Evolutionary conservation across 1,284 basidiomycete species (phyloP).

Genomic region (Tylopilus orsonianus): DNA sequence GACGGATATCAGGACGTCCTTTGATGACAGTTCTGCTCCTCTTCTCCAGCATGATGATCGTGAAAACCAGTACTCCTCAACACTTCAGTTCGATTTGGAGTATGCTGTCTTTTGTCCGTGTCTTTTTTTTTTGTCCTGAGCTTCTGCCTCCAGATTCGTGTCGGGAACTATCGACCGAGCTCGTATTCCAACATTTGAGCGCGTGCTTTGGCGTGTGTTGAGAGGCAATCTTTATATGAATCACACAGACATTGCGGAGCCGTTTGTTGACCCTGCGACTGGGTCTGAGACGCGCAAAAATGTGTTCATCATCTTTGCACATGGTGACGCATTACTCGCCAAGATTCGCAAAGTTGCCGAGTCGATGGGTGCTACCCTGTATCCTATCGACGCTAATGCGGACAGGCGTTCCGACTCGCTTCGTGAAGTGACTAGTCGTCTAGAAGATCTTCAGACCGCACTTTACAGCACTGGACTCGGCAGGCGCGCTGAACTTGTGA

Average conservation of each 20-base stretch:
- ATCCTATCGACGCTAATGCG: slow-evolving; percentile 93
- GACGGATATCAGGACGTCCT: slow-evolving; percentile 81
- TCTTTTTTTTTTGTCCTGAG: slow-evolving; percentile 4
- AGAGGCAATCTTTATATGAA: slow-evolving; percentile 99
- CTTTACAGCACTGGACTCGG: slow-evolving; percentile 89
- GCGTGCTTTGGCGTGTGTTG: slow-evolving; percentile 96
- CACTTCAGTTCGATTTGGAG: slow-evolving; percentile 85
- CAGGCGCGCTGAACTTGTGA: slow-evolving; percentile 82
- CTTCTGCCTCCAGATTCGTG: slow-evolving; percentile 67
- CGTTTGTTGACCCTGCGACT: slow-evolving; percentile 85
- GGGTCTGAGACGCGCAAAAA: slow-evolving; percentile 90
- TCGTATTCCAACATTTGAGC: slow-evolving; percentile 92
- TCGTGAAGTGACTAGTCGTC: slow-evolving; percentile 82
- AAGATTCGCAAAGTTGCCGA: slow-evolving; percentile 99
- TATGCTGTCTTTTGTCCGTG: slow-evolving; percentile 37
- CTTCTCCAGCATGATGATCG: slow-evolving; percentile 89
- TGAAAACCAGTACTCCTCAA: slow-evolving; percentile 62
- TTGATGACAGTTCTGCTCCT: slow-evolving; percentile 91
- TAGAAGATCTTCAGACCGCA: slow-evolving; percentile 92
- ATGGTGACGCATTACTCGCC: slow-evolving; percentile 88
- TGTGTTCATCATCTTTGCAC: slow-evolving; percentile 99
- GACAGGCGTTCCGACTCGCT: slow-evolving; percentile 91
- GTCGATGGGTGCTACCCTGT: slow-evolving; percentile 96
- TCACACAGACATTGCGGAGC: slow-evolving; percentile 93
- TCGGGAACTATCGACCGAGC: slow-evolving; percentile 95